Percentiles rank a stretch among this genome's conserved stretches.
Evolutionary conservation across 345 rosid species (phyloP).

Genomic region (Ailanthus altissimus): DNA sequence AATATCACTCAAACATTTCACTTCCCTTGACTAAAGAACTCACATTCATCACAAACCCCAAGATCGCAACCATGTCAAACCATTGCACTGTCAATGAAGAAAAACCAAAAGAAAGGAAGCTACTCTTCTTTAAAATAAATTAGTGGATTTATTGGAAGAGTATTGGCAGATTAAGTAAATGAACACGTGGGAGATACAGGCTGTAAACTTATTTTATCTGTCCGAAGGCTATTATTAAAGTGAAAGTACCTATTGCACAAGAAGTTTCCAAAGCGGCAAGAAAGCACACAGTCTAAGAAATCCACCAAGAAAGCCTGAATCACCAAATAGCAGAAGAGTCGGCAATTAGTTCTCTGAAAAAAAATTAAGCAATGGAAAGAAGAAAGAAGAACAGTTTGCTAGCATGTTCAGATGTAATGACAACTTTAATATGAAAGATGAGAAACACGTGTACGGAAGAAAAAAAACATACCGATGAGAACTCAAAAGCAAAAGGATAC

Average conservation of each 20-base stretch:
- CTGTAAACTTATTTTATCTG: neutral
- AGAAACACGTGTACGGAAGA: conserved; percentile 11
- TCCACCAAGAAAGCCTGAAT: conserved; percentile 91
- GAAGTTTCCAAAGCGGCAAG: conserved; percentile 96
- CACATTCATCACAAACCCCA: neutral
- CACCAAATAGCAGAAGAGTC: conserved; percentile 22
- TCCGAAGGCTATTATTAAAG: neutral
- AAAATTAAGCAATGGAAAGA: conserved; percentile 10
- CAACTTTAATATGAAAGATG: neutral
- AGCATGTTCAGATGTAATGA: conserved; percentile 18
- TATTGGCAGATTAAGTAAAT: neutral
- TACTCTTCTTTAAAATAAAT: neutral
- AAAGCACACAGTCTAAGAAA: conserved; percentile 80
- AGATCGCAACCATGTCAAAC: neutral
- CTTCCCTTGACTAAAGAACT: neutral
- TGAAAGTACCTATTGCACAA: conserved; percentile 77
- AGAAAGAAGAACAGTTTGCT: conserved; percentile 1
- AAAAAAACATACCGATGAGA: conserved; percentile 75
- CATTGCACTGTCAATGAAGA: neutral
- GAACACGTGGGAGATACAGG: neutral
- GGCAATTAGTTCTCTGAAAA: neutral
- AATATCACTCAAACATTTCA: neutral
- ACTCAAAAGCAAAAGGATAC: conserved; percentile 97
- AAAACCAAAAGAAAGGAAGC: neutral
- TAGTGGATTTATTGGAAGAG: neutral